phyloP scores from a whole-genome alignment of 371 early-diverging fungal species.

The Rhizopus sp. region DNA sequence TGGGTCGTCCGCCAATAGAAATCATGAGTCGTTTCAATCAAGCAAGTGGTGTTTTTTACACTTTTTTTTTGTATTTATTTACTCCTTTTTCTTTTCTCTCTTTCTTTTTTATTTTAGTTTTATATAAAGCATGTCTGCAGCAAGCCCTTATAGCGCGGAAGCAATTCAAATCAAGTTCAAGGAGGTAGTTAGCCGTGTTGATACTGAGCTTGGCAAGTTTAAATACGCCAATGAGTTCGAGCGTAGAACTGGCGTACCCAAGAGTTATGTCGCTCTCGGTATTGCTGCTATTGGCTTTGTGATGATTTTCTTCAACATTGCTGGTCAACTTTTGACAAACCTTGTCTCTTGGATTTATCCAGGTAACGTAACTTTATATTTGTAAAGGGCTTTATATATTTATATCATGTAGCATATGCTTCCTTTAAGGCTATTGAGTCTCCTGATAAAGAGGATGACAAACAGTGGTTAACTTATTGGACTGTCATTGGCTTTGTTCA shows the following conservation, averaged over 20 bases:
- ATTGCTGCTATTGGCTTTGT: conserved; percentile 58
- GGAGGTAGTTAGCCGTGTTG: conserved; percentile 24
- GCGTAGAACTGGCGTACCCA: conserved; percentile 74
- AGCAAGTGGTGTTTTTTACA: conserved; percentile 6
- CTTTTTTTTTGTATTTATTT: conserved; percentile 12
- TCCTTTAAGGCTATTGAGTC: conserved; percentile 92
- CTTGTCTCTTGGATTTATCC: conserved; percentile 89
- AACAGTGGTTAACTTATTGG: conserved; percentile 90
- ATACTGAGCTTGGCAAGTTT: conserved; percentile 69
- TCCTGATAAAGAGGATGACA: conserved; percentile 77
- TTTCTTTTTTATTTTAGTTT: conserved; percentile 11
- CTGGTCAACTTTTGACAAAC: conserved; percentile 77
- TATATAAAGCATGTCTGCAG: conserved; percentile 3
- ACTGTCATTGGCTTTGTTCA: conserved; percentile 85
- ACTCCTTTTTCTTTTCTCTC: conserved; percentile 5
- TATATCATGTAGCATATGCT: conserved; percentile 69
- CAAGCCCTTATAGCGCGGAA: conserved; percentile 12
- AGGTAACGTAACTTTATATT: conserved; percentile 29
- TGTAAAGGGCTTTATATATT: not conserved
- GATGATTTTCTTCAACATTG: conserved; percentile 89
- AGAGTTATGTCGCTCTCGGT: conserved; percentile 79
- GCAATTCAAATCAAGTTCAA: conserved; percentile 10
- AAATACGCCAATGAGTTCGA: conserved; percentile 67
- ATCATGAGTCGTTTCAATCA: conserved; percentile 7
- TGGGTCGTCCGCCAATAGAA: too few relatives aligned